Evolutionary conservation across 306 rosid species (phyloP), one percentile per base, ranked within the genome.

Genomic region (Fagus sylvatica): DNA sequence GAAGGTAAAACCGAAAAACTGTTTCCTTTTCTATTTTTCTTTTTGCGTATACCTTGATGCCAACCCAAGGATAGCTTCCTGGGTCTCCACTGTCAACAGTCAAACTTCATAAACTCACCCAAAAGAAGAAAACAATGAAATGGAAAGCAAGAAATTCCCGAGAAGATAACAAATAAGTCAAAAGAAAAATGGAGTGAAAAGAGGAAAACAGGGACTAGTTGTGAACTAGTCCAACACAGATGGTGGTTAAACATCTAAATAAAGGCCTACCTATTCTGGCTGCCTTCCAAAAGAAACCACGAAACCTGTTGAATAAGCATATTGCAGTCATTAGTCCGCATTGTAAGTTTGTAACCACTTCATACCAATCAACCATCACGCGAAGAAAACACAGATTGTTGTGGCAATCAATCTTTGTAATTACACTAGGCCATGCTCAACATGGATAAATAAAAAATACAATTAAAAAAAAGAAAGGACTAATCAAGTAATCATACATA

Each of bases 201-300:
- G 39, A 59, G 55, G n/a, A 30, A 72, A 64, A 22, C 64, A 72
- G 3, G 48, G 19, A 62, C 36, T 33, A 60, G 33, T 72, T 40
- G 15, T 42, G 43, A 64, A 76, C 43, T 46, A 46, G 54, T 28
- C 15, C 49, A 39, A 67, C 59, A 10, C 56, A 68, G 19, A 12
- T 65, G 48, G 5, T 61, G 39, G 77, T 43, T 65, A 74, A 69
- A 56, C 43, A 80, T 61, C 60, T 7, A 71, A 56, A 42, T 59
- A 69, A 66, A 73, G 71, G 55, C 70, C 56, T 78, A 90, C 94
- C 90, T 78, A 88, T 84, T 79, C 94, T 84, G 43, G 92, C 94
- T 2, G 94, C 92, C 80, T 90, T 90, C 94, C 94, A 90, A 76
- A 90, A 90, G 86, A 90, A 90, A 81, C 90, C 91, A 15, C 89